phyloP scores from a whole-genome alignment of 768 basidiomycete genomes.

The Naematelia aurantialba region DNA sequence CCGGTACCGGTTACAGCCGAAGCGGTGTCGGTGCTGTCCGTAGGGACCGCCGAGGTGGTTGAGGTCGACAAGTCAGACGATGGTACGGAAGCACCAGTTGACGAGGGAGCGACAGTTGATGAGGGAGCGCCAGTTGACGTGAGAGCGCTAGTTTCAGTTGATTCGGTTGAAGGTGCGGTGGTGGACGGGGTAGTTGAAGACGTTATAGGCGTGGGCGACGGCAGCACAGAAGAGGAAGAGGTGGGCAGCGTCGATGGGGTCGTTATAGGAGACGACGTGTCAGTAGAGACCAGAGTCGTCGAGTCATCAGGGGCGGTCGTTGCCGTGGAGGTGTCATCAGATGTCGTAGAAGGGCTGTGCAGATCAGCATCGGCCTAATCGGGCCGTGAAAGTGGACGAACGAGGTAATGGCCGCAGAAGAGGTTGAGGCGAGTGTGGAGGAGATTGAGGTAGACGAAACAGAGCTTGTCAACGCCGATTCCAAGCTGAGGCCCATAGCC shows the following conservation, averaged over 20 bases:
- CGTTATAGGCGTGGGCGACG: background rate
- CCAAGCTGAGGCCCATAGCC: background rate
- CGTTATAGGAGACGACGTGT: background rate
- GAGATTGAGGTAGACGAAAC: background rate
- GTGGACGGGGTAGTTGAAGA: background rate
- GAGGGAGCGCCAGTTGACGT: background rate
- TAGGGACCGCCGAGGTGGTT: background rate
- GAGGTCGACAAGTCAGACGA: slow-evolving; percentile 1
- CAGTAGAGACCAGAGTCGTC: background rate
- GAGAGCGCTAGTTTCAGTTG: background rate
- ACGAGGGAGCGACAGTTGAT: background rate
- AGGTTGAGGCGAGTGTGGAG: background rate
- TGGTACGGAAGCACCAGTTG: background rate
- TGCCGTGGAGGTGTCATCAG: background rate
- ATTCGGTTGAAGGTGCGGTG: background rate
- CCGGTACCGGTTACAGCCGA: background rate
- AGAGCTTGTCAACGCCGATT: background rate
- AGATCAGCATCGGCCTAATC: background rate
- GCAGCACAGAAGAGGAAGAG: background rate
- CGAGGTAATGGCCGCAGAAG: background rate
- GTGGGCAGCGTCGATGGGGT: background rate
- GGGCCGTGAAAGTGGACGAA: background rate
- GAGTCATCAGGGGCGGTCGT: background rate
- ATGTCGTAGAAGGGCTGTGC: background rate
- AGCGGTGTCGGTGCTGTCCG: background rate